These are phyloP conservation scores for Nematodospora anomalae DNA, from an alignment of 1,139 yeast species.

Conservation along the genomic window DNA sequence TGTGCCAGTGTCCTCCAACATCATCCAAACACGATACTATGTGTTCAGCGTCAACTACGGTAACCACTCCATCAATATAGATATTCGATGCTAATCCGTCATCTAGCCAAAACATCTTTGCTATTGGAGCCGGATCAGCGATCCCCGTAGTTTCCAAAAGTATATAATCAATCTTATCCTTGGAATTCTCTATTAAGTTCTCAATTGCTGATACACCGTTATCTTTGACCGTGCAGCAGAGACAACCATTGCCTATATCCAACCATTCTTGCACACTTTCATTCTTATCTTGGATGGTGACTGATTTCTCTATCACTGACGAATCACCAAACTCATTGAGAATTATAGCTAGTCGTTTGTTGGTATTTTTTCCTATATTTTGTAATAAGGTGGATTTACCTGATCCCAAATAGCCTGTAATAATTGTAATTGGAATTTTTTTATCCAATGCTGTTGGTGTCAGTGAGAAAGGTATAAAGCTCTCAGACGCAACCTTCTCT, in stretches of 20 bases:
- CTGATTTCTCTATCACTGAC: slow-evolving; percentile 82
- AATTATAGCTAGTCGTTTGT: slow-evolving; percentile 80
- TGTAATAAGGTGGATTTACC: slow-evolving; percentile 90
- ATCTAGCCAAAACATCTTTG: slow-evolving; percentile 96
- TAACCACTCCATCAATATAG: slow-evolving; percentile 90
- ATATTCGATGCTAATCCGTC: slow-evolving; percentile 82
- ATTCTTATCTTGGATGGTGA: slow-evolving; percentile 67
- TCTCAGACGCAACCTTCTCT: slow-evolving; percentile 7
- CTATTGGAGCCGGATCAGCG: slow-evolving; percentile 98
- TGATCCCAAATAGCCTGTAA: slow-evolving; percentile 93
- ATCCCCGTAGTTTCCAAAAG: slow-evolving; percentile 92
- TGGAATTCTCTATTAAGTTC: slow-evolving; percentile 70
- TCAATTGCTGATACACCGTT: slow-evolving; percentile 95
- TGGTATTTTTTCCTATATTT: slow-evolving; percentile 66
- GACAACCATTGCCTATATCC: slow-evolving; percentile 93
- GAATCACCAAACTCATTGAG: slow-evolving; percentile 91
- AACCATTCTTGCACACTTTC: slow-evolving; percentile 85
- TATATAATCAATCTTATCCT: slow-evolving; percentile 80
- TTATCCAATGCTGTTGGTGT: slow-evolving; percentile 14
- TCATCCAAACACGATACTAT: slow-evolving; percentile 70
- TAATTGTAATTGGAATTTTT: slow-evolving; percentile 86
- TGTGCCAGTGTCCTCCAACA: slow-evolving; percentile 59
- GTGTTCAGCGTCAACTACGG: slow-evolving; percentile 81
- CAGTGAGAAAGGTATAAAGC: slow-evolving; percentile 11
- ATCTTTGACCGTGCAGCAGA: slow-evolving; percentile 94